Percentiles rank a stretch among this genome's conserved stretches.
These are phyloP conservation scores for Sclerotinia sclerotiorum DNA, from an alignment of 2,329 filamentous ascomycete genomes.

Conservation along the genomic window DNA sequence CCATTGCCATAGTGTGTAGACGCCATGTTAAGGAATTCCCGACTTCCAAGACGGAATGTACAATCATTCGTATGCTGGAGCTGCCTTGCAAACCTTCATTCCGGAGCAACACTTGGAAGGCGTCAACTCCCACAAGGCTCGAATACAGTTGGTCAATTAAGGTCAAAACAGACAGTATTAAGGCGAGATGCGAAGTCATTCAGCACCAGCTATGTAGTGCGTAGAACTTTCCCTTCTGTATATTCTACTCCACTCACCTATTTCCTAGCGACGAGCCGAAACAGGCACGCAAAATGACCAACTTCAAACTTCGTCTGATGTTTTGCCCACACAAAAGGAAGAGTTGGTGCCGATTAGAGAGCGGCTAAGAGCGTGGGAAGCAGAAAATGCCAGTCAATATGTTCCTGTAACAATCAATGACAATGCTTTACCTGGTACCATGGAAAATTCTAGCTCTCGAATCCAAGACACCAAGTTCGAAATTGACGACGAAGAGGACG, in stretches of 20 bases:
- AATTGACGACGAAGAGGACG: conserved; percentile 31
- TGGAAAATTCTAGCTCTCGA: conserved; percentile 26
- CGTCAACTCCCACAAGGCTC: neutral
- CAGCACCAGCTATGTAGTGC: neutral
- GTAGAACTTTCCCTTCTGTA: neutral
- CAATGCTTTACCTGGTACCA: conserved; percentile 17
- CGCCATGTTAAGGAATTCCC: conserved; percentile 33
- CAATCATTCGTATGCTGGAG: conserved; percentile 34
- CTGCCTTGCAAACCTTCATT: conserved; percentile 32
- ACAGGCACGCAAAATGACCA: neutral
- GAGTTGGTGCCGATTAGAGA: conserved; percentile 39
- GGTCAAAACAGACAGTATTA: neutral
- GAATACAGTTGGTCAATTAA: neutral
- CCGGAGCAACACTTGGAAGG: neutral
- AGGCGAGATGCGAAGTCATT: neutral
- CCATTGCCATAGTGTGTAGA: neutral
- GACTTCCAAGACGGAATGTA: conserved; percentile 22
- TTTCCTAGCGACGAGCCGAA: neutral
- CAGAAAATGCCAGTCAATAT: conserved; percentile 13
- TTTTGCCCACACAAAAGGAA: neutral
- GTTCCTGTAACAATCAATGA: neutral
- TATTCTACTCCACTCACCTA: neutral
- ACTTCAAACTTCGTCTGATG: neutral
- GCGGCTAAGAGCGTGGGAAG: conserved; percentile 30
- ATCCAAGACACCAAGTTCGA: conserved; percentile 9